Base-by-base conservation (phyloP, 2,329 filamentous ascomycete species). In the Pochonia chlamydosporia region DNA sequence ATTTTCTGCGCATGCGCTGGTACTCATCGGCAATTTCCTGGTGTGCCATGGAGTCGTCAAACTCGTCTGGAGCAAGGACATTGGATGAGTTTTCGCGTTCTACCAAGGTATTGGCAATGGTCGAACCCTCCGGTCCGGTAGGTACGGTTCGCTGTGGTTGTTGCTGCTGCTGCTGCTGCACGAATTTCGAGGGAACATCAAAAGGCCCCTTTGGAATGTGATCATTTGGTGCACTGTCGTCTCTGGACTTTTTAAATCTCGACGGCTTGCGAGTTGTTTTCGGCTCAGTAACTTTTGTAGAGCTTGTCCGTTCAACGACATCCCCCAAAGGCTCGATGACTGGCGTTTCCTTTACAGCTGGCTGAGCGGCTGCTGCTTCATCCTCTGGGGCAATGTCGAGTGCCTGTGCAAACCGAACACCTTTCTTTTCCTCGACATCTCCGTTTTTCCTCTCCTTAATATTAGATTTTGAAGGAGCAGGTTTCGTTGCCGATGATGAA, bases 1-100 rank as follows among this genome's bases (percentile, higher is more conserved):
- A 84, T 58, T 79, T 81, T 62, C 91, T 95, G 18, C 92, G 85
- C 64, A 88, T 75, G 39, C 81, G 82, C 63, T 95, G 86, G 64
- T 95, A 95, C 60, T 95, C 87, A 31, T 81, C 79, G 7, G 87
- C 84, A 13, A 95, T 82, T 63, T 95, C 86, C 52, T 87, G 82
- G 45, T 86, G 78, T 43, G 92, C 73, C 25, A 91, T 70, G n/a
- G 58, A 54, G 18, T 81, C 74, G 5, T 96, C 86, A 33, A 92
- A 72, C 54, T 87, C 84, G 54, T 87, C 79, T 0, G 81, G 79
- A 50, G 56, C 49, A n/a, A 55, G 48, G 23, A 63, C 57, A 25
- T 53, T 50, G 5, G 52, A 47, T 23, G 54, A 59, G 8, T 67
- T 61, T 37, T 75, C 68, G 35, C 76, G 75, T 62, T 85, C 82